Percentiles rank a stretch among this genome's conserved stretches.
Evolutionary conservation across 2,329 filamentous ascomycete species (phyloP).

Genomic region (Colletotrichum caudatum): DNA sequence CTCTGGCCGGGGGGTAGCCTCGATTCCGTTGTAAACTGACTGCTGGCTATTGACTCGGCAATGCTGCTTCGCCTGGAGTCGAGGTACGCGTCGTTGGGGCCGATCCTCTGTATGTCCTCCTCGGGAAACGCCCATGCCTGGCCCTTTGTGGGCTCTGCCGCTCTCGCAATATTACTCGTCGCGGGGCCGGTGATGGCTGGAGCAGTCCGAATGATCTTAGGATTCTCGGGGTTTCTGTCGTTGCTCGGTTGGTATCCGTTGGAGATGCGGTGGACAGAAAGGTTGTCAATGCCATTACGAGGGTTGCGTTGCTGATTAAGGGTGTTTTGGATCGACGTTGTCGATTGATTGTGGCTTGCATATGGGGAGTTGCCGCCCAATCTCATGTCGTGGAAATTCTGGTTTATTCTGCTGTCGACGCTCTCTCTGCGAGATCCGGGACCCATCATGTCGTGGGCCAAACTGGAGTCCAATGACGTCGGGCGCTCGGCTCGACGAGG

Average conservation of each 20-base stretch:
- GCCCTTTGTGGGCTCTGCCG: slow-evolving; percentile 83
- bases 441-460: slow-evolving; percentile 52
- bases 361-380: slow-evolving; percentile 78
- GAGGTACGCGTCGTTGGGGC: slow-evolving; percentile 62
- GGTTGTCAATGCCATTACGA: slow-evolving; percentile 62
- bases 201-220: slow-evolving; percentile 72
- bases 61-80: slow-evolving; percentile 81
- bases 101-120: slow-evolving; percentile 69
- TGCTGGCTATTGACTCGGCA: slow-evolving; percentile 82
- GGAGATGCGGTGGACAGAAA: slow-evolving; percentile 70
- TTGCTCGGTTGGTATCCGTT: slow-evolving; percentile 73
- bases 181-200: slow-evolving; percentile 81
- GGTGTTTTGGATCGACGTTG: slow-evolving; percentile 78
- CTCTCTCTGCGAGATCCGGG: slow-evolving; percentile 77
- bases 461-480: slow-evolving; percentile 52
- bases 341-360: slow-evolving; percentile 81
- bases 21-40: slow-evolving; percentile 81
- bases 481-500: slow-evolving; percentile 59
- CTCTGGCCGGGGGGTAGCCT: slow-evolving; percentile 78
- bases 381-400: slow-evolving; percentile 75
- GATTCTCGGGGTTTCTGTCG: slow-evolving; percentile 67
- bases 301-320: slow-evolving; percentile 76
- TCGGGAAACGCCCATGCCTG: slow-evolving; percentile 88
- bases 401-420: slow-evolving; percentile 83
- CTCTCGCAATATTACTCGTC: slow-evolving; percentile 73